Percentiles rank a stretch among this genome's conserved stretches.
phyloP scores from a whole-genome alignment of 2,329 filamentous ascomycete genomes.

The Cladosporium sp. region DNA sequence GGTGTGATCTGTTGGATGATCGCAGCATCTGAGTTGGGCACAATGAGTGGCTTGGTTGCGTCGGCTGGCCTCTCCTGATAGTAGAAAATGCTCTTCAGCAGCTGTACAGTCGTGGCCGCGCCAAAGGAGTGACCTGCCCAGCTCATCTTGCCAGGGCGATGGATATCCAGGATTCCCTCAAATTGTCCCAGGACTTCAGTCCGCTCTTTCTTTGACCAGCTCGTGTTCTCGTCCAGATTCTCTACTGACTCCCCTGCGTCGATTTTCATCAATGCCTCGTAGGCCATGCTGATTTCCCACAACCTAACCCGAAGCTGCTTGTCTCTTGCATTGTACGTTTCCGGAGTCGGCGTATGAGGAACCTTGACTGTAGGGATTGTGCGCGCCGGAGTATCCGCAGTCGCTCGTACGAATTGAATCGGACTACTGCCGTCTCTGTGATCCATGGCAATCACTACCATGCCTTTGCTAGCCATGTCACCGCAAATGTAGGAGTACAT shows the following conservation, averaged over 20 bases:
- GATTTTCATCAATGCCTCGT: conserved; percentile 63
- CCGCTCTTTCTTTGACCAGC: conserved; percentile 30
- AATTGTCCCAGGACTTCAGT: conserved; percentile 55
- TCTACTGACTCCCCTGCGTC: conserved; percentile 50
- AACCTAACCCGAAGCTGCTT: conserved; percentile 68
- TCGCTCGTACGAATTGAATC: conserved; percentile 64
- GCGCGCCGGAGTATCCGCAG: conserved; percentile 39
- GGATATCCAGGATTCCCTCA: conserved; percentile 58
- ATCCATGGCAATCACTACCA: conserved; percentile 75
- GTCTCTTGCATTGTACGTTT: conserved; percentile 64
- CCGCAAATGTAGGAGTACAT: conserved; percentile 80
- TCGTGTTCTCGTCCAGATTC: conserved; percentile 43
- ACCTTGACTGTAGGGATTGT: conserved; percentile 43
- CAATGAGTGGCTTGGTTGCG: conserved; percentile 57
- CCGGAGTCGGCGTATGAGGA: conserved; percentile 57
- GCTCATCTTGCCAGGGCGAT: conserved; percentile 65
- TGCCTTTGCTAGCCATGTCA: conserved; percentile 72
- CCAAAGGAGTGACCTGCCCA: conserved; percentile 82
- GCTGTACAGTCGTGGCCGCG: conserved; percentile 66
- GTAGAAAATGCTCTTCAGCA: conserved; percentile 76
- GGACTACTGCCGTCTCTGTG: conserved; percentile 78
- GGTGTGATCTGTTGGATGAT: conserved; percentile 65
- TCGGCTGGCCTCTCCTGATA: conserved; percentile 33
- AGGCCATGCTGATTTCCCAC: conserved; percentile 71
- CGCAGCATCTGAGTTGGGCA: conserved; percentile 50